Conservation (phyloP, 495 filamentous ascomycete genomes). For the Penicillium atrosanguineum region DNA sequence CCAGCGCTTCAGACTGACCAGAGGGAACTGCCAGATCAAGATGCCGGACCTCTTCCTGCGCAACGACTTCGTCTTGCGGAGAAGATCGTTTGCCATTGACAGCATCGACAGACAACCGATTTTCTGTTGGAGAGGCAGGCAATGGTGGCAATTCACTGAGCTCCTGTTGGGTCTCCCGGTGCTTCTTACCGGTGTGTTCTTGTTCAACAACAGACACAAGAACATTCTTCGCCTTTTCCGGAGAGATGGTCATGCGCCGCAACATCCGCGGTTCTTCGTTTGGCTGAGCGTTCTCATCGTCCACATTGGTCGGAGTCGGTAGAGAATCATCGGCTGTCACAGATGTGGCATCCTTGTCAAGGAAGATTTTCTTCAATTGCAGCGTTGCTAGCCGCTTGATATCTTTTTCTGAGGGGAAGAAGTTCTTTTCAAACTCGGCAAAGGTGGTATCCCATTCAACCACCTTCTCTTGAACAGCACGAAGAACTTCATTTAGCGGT, state of each 20-base stretch:
- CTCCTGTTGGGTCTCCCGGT: slow-evolving; percentile 22
- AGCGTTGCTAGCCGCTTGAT: slow-evolving; percentile 87
- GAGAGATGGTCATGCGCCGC: slow-evolving; percentile 56
- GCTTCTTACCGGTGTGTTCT: slow-evolving; percentile 52
- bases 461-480: slow-evolving; percentile 88
- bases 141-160: slow-evolving; percentile 15
- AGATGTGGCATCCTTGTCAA: slow-evolving; percentile 76
- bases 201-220: slow-evolving; percentile 64
- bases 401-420: slow-evolving; percentile 96
- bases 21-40: slow-evolving; percentile 68
- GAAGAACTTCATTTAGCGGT: slow-evolving; percentile 81
- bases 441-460: slow-evolving; percentile 92
- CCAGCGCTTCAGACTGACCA: slow-evolving; percentile 26
- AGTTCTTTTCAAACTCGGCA: slow-evolving; percentile 85
- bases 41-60: slow-evolving; percentile 59
- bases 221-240: slow-evolving; percentile 66
- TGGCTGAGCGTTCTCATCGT: slow-evolving; percentile 45
- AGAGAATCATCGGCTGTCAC: slow-evolving; percentile 51
- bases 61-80: slow-evolving; percentile 25
- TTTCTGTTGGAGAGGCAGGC: slow-evolving; percentile 9
- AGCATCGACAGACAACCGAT: slow-evolving; percentile 13
- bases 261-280: slow-evolving; percentile 32
- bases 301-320: slow-evolving; percentile 56
- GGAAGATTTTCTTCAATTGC: slow-evolving; percentile 92
- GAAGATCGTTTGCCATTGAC: slow-evolving; percentile 14